Base-by-base conservation (phyloP, 768 basidiomycete genomes). In the Boletus rex-veris region DNA sequence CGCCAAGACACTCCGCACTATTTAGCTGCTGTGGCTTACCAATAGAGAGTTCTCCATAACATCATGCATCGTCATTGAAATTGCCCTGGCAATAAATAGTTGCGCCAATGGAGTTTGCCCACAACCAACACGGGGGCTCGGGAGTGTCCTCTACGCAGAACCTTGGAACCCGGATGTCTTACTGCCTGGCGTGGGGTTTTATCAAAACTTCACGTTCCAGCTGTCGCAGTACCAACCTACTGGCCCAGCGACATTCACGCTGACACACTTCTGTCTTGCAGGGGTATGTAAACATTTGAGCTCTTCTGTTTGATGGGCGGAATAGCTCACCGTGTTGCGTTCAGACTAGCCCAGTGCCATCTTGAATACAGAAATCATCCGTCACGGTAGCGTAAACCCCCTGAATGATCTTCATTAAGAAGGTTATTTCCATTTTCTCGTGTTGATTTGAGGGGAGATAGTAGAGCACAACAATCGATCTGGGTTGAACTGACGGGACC, bases 161-260 rank as follows among this genome's bases (percentile, higher is more conserved):
- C 37, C 52, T 7, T 63, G 55, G 58, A 43, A 55, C 9, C 60
- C 53, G 12, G 6, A 30, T n/a, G 52, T 41, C 31, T 24, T 45
- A 11, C 28, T 26, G 4, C 48, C 50, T 24, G 46, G 38, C 7
- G 24, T 52, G 5, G 62, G 57, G 31, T 52, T 40, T 50, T 66
- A 68, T 44, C 59, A 60, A 36, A 66, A 59, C 50, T 60, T 67
- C 18, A 58, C 58, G 8, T 48, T 60, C 33, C 39, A 48, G 35
- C 39, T 55, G 31, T 44, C 42, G 14, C 52, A 57, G 30, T 55
- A 66, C 35, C 31, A 55, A 40, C 52, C 50, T 4, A 43, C 53
- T 16, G 59, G 58, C 8, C 19, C 11, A 40, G 64, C 50, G 0
- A 61, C 61, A 28, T 65, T 63, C 36, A 56, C 50, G 16, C 52